A percentile compares a stretch with the other conserved stretches of the same genome.
phyloP scores from a whole-genome alignment of 164 flowering plant genomes.

The grape (Vitis vinifera) region DNA sequence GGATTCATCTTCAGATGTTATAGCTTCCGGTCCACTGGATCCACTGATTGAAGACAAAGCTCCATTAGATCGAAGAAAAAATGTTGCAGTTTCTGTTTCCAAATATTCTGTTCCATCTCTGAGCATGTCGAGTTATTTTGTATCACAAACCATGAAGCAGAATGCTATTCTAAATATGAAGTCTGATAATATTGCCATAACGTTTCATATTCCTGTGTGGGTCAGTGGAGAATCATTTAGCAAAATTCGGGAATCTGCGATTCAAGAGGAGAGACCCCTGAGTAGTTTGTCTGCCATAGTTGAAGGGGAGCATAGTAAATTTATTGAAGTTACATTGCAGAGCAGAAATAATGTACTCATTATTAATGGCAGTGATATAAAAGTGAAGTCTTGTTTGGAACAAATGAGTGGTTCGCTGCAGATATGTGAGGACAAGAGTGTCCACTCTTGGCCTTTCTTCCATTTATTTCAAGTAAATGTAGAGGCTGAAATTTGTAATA shows the following conservation, averaged over 20 bases:
- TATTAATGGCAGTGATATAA: slow-evolving; percentile 24
- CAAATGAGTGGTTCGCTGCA: slow-evolving; percentile 43
- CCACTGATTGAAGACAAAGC: no score
- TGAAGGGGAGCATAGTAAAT: slow-evolving; percentile 33
- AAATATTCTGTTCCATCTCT: slow-evolving; percentile 16
- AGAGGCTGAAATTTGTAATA: slow-evolving; percentile 34
- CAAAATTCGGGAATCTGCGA: slow-evolving; percentile 15
- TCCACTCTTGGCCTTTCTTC: slow-evolving; percentile 60
- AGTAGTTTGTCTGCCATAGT: slow-evolving; percentile 10
- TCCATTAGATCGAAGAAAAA: slow-evolving; percentile 5
- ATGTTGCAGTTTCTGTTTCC: slow-evolving; percentile 7
- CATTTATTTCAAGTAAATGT: slow-evolving; percentile 44
- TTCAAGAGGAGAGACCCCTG: slow-evolving; percentile 11
- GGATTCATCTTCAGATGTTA: slow-evolving; percentile 18
- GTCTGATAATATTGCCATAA: slow-evolving; percentile 47
- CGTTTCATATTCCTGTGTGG: slow-evolving; percentile 55
- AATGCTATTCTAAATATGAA: slow-evolving; percentile 30
- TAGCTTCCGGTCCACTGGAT: not conserved
- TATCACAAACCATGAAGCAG: slow-evolving; percentile 11
- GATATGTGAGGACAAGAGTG: slow-evolving; percentile 26
- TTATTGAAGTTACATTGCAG: slow-evolving; percentile 37
- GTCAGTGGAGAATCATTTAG: slow-evolving; percentile 16
- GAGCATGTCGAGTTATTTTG: slow-evolving; percentile 7
- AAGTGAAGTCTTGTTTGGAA: slow-evolving; percentile 41
- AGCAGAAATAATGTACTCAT: slow-evolving; percentile 47